A percentile compares a stretch with the other conserved stretches of the same genome.
phyloP scores from a whole-genome alignment of 2,329 filamentous ascomycete species.

The Aspergillus pseudonomiae region DNA sequence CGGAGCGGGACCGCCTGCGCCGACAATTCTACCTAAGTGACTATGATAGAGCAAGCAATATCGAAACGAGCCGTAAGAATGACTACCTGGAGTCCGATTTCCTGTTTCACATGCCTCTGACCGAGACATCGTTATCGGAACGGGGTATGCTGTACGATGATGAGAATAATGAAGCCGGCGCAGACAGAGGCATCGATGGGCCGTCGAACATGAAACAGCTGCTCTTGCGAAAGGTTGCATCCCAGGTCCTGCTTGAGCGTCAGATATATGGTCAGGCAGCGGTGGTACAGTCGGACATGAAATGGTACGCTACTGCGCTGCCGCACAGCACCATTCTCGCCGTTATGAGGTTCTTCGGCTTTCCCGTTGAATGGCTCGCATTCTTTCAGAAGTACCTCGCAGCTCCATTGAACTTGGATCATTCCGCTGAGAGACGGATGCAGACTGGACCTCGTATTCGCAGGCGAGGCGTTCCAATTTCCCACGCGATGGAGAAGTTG shows the following conservation, averaged over 20 bases:
- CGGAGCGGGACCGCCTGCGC: slow-evolving; percentile 28
- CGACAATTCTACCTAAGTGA: slow-evolving; percentile 28
- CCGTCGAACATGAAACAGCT: slow-evolving; percentile 39
- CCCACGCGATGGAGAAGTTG: slow-evolving; percentile 51
- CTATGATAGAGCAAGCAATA: background rate
- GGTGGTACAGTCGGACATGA: slow-evolving; percentile 47
- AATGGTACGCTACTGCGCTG: slow-evolving; percentile 48
- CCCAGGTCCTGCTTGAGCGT: slow-evolving; percentile 41
- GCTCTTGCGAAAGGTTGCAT: slow-evolving; percentile 44
- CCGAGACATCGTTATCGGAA: slow-evolving; percentile 23
- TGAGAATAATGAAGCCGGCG: slow-evolving; percentile 27
- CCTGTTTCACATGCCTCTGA: slow-evolving; percentile 36
- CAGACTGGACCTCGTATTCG: slow-evolving; percentile 42
- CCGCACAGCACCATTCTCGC: slow-evolving; percentile 50
- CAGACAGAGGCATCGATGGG: slow-evolving; percentile 21
- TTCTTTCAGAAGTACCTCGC: slow-evolving; percentile 53
- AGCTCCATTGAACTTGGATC: slow-evolving; percentile 48
- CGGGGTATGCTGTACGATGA: slow-evolving; percentile 29
- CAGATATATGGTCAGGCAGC: slow-evolving; percentile 39
- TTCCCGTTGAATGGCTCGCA: slow-evolving; percentile 44
- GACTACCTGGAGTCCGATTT: slow-evolving; percentile 37
- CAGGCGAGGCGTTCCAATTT: slow-evolving; percentile 50
- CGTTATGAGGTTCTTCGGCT: slow-evolving; percentile 50
- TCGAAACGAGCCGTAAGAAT: slow-evolving; percentile 15
- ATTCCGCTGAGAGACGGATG: slow-evolving; percentile 29